Evolutionary conservation across 176 grass and related monocot species (phyloP), one percentile per base, ranked within the genome.

Genomic region (Otatea glauca): DNA sequence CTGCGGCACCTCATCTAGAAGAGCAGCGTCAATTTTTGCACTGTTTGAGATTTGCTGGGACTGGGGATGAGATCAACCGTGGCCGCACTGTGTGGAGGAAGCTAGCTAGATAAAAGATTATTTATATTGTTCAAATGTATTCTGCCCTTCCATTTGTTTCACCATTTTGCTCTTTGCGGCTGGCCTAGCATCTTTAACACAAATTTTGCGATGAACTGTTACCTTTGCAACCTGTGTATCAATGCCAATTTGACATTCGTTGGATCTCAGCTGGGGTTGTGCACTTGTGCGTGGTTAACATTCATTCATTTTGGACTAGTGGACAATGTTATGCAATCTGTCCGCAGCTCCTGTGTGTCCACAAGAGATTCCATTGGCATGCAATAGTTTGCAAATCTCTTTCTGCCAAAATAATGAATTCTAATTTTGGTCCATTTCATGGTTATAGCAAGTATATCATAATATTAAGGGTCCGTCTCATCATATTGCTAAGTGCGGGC

Each of bases 1-100:
- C 44, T 20, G 61, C 86, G 64, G 81, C 48, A 16, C 68, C 32
- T 0, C 84, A 91, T 42, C 75, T 85, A 65, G 85, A 88, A 81
- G 80, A 90, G 55, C 82, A 75, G 48, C 71, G 35, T 2, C 90
- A 92, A 83, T 96, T 92, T 73, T 71, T 99, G 81, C 93, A 99
- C 67, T 94, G 94, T 65, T 85, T 99, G 60, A 92, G 91, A 88
- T 89, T 96, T 11, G 87, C 93, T 4, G 86, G 84, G 55, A 86
- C 62, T 6, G 86, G 93, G 74, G 86, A 89, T 10, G 97, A 99
- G 86, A 89, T 99, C 81, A 99, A 96, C 74, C 91, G 93, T 85
- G 91, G 96, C 0, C 89, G 96, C 80, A 99, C 96, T 1, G 81
- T 82, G 35, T 96, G 93, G 91, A 99, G 96, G 85, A 99, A 95